These are phyloP conservation scores for Aureobasidium sp. DNA, from an alignment of 2,329 filamentous ascomycete species.

Conservation along the genomic window DNA sequence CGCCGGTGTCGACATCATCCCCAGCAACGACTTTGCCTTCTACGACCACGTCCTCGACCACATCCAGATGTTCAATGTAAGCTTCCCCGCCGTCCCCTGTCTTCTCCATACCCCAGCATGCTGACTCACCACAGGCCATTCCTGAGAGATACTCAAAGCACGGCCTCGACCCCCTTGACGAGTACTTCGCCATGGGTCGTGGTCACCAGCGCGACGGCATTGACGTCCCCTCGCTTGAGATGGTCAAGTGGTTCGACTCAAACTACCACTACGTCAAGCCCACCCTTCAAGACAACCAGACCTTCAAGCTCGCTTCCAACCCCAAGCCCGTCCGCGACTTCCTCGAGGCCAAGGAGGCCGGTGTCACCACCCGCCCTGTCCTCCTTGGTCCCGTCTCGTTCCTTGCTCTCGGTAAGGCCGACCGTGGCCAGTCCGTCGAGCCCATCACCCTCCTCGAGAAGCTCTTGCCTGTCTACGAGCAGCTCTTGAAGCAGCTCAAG, in stretches of 20 bases:
- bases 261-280: constrained; percentile 99
- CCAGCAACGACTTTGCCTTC: constrained; percentile 98
- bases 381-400: constrained; percentile 94
- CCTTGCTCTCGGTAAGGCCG: constrained; percentile 95
- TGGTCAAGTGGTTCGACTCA: constrained; percentile 99
- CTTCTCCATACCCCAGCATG: not conserved
- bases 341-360: constrained; percentile 95
- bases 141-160: constrained; percentile 91
- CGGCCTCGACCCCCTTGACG: constrained; percentile 79
- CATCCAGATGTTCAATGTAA: constrained; percentile 94
- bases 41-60: constrained; percentile 98
- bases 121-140: constrained; percentile 54
- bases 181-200: constrained; percentile 99
- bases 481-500: constrained; percentile 91
- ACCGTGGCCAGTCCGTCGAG: constrained; percentile 83
- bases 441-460: constrained; percentile 91
- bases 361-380: constrained; percentile 86
- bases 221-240: constrained; percentile 82
- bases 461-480: constrained; percentile 88
- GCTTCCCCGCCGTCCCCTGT: constrained; percentile 31
- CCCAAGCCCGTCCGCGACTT: constrained; percentile 95
- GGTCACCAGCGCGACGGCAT: constrained; percentile 92
- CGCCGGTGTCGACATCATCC: constrained; percentile 94
- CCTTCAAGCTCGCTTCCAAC: constrained; percentile 77
- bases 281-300: constrained; percentile 93